Percentiles rank a stretch among this genome's conserved stretches.
These are phyloP conservation scores for Lantana camara DNA, from an alignment of 257 asterid genomes.

Conservation along the genomic window DNA sequence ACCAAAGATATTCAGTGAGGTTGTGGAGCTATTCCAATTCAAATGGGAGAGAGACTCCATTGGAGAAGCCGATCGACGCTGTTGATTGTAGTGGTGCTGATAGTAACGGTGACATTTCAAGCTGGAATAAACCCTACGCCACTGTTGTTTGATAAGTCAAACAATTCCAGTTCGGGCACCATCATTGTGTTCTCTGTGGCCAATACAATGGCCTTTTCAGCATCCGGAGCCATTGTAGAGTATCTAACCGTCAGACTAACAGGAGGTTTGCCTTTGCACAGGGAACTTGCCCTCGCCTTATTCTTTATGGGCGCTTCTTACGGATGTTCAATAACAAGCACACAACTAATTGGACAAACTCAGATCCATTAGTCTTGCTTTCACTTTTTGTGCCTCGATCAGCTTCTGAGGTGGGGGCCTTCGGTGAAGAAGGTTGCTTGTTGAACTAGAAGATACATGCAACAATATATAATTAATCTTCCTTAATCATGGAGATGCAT, in stretches of 20 bases:
- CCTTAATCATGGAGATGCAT: too few relatives aligned
- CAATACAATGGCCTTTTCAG: constrained; percentile 24
- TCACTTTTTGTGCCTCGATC: too few relatives aligned
- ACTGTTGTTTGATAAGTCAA: not conserved
- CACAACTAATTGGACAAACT: too few relatives aligned
- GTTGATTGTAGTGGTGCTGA: constrained; percentile 18
- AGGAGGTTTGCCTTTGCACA: constrained; percentile 27
- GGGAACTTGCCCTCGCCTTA: constrained; percentile 28
- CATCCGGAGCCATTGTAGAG: constrained; percentile 21
- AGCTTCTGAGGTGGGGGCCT: too few relatives aligned
- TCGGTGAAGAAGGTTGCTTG: too few relatives aligned
- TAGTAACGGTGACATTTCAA: constrained; percentile 29
- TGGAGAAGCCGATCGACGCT: constrained; percentile 17
- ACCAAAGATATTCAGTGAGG: constrained; percentile 18
- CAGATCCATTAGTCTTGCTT: too few relatives aligned
- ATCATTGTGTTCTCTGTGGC: constrained; percentile 20
- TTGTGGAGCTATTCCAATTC: constrained; percentile 8
- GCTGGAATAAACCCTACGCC: constrained; percentile 31
- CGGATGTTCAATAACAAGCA: constrained; percentile 7
- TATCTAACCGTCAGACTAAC: too few relatives aligned
- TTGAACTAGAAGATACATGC: too few relatives aligned
- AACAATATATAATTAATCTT: too few relatives aligned
- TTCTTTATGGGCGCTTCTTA: constrained; percentile 23
- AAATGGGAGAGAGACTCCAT: constrained; percentile 24
- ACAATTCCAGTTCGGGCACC: too few relatives aligned